These are phyloP conservation scores for Arachnopeziza araneosa DNA, from an alignment of 2,329 filamentous ascomycete species.

Conservation along the genomic window DNA sequence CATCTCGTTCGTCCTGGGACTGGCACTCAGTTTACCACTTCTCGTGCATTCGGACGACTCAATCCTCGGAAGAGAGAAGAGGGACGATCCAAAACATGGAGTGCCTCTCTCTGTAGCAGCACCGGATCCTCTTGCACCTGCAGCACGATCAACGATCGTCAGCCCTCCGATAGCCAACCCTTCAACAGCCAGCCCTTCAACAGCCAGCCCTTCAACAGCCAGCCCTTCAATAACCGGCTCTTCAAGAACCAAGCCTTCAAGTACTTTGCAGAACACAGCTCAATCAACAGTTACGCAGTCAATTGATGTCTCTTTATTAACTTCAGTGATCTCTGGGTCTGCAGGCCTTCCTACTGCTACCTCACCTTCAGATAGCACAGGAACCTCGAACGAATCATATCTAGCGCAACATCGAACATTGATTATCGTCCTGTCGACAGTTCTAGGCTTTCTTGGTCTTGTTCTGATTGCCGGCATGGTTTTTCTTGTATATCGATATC, in stretches of 20 bases:
- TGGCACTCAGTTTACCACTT: not conserved
- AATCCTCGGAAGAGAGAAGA: not conserved
- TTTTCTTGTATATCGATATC: slow-evolving; percentile 22
- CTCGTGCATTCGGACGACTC: not conserved
- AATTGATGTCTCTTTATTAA: slow-evolving; percentile 16
- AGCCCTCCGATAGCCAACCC: no score
- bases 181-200: no score
- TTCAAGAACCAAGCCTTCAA: slow-evolving; percentile 7
- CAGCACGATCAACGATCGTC: no score
- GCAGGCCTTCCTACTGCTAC: slow-evolving; percentile 3
- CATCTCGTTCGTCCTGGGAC: not conserved
- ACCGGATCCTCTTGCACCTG: not conserved
- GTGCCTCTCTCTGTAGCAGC: no score
- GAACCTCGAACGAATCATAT: not conserved
- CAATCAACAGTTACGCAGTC: slow-evolving; percentile 4
- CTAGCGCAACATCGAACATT: slow-evolving; percentile 9
- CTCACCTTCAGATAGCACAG: slow-evolving; percentile 1
- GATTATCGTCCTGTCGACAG: slow-evolving; percentile 23
- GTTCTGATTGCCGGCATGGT: slow-evolving; percentile 15
- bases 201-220: slow-evolving; percentile 2
- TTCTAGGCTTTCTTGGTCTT: slow-evolving; percentile 25
- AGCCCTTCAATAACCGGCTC: not conserved
- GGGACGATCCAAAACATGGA: not conserved
- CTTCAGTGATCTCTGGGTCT: slow-evolving; percentile 4
- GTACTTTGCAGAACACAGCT: slow-evolving; percentile 1